Conservation (phyloP, 495 filamentous ascomycete species). For the Penicillium arizonense region DNA sequence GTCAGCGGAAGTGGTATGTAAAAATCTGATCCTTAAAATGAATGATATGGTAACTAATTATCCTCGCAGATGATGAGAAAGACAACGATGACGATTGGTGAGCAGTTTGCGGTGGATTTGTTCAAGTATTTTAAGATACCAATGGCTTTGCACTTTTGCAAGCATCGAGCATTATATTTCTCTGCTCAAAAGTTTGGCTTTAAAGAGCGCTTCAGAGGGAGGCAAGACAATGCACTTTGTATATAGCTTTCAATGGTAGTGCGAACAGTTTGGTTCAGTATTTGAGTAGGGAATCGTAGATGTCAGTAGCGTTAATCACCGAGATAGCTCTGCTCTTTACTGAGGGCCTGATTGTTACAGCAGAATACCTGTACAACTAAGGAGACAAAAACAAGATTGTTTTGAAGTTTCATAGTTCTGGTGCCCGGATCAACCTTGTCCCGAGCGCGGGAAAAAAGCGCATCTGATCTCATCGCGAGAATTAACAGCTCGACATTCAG, state of each 20-base stretch:
- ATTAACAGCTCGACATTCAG: slow-evolving; percentile 10
- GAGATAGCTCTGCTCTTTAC: no score
- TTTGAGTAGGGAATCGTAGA: background rate
- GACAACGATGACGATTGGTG: slow-evolving; percentile 77
- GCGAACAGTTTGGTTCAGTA: background rate
- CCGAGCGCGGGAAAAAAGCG: slow-evolving; percentile 27
- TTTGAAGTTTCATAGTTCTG: no score
- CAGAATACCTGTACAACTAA: no score
- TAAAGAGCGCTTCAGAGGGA: slow-evolving; percentile 7
- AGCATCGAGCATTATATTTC: slow-evolving; percentile 17
- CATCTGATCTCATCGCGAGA: slow-evolving; percentile 17
- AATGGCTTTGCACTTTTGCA: slow-evolving; percentile 19
- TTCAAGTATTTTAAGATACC: slow-evolving; percentile 22
- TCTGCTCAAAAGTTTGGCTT: slow-evolving; percentile 23
- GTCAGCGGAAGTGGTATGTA: slow-evolving; percentile 87
- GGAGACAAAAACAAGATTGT: no score
- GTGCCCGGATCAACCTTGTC: slow-evolving; percentile 18
- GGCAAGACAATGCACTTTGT: slow-evolving; percentile 12
- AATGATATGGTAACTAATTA: slow-evolving; percentile 24
- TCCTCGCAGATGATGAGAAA: slow-evolving; percentile 69
- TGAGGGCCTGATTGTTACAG: no score
- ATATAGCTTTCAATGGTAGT: slow-evolving; percentile 18
- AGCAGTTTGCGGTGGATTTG: slow-evolving; percentile 8
- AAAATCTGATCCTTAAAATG: background rate
- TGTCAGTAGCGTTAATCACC: background rate